These are phyloP conservation scores for Eucalyptus cloeziana DNA, from an alignment of 345 rosid genomes.

Conservation along the genomic window DNA sequence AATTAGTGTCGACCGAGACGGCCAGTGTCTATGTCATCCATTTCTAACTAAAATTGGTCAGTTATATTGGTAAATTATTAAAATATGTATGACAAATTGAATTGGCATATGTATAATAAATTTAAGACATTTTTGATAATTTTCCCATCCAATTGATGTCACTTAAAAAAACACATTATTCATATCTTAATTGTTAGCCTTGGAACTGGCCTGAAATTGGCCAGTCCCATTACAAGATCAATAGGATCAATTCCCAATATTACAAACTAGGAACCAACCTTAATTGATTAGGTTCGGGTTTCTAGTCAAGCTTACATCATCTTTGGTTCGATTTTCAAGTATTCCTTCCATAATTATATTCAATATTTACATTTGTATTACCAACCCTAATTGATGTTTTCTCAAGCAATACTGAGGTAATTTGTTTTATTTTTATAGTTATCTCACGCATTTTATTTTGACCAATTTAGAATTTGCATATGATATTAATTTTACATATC, in stretches of 20 bases:
- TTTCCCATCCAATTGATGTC: rapidly evolving
- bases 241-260: rapidly evolving
- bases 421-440: background rate
- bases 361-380: background rate
- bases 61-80: rapidly evolving
- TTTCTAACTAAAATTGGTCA: too few relatives aligned
- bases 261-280: background rate
- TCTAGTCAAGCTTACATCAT: background rate
- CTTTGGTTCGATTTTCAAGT: background rate
- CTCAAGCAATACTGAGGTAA: background rate
- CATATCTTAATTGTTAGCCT: background rate
- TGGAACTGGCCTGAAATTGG: rapidly evolving
- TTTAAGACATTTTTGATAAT: rapidly evolving
- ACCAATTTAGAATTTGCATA: rapidly evolving
- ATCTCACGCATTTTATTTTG: background rate
- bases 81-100: rapidly evolving
- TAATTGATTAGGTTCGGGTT: background rate
- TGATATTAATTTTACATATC: background rate
- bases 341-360: background rate
- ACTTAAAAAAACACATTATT: background rate
- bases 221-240: rapidly evolving
- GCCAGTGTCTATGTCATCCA: rapidly evolving
- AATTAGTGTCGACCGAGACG: rapidly evolving
- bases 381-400: background rate
- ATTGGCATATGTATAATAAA: rapidly evolving